These are phyloP conservation scores for Kalaharituber pfeilii DNA, from an alignment of 2,329 filamentous ascomycete species.

Conservation along the genomic window DNA sequence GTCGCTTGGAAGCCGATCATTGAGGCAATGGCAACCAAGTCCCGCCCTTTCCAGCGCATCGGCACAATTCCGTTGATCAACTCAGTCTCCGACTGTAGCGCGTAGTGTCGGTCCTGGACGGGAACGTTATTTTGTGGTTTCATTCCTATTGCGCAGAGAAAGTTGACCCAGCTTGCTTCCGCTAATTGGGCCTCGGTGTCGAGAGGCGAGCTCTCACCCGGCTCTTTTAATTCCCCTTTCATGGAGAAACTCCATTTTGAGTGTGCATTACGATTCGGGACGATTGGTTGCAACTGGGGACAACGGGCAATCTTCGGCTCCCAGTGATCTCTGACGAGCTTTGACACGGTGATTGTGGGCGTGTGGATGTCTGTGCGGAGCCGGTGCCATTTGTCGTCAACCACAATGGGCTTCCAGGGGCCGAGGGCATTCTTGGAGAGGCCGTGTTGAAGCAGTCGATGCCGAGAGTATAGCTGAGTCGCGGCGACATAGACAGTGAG, in stretches of 20 bases:
- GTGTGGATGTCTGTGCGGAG: conserved; percentile 8
- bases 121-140: neutral
- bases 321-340: conserved; percentile 3
- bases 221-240: neutral
- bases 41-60: conserved; percentile 14
- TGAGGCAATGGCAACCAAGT: conserved; percentile 12
- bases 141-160: conserved; percentile 9
- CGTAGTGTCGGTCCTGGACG: neutral
- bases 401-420: conserved; percentile 8
- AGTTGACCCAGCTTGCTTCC: conserved; percentile 15
- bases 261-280: too few species aligned
- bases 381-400: neutral
- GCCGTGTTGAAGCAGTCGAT: conserved; percentile 7
- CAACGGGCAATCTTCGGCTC: too few species aligned
- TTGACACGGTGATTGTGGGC: conserved; percentile 8
- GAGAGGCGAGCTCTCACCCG: too few species aligned
- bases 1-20: conserved; percentile 13
- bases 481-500: conserved; percentile 12
- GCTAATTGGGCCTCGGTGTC: neutral
- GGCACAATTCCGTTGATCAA: conserved; percentile 15
- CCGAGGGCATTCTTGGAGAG: conserved; percentile 9
- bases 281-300: too few species aligned
- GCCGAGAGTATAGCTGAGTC: conserved; percentile 9
- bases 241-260: too few species aligned
- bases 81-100: conserved; percentile 11